Base-by-base conservation (phyloP, 2,329 filamentous ascomycete genomes). In the Phaeosphaeriaceae sp. region DNA sequence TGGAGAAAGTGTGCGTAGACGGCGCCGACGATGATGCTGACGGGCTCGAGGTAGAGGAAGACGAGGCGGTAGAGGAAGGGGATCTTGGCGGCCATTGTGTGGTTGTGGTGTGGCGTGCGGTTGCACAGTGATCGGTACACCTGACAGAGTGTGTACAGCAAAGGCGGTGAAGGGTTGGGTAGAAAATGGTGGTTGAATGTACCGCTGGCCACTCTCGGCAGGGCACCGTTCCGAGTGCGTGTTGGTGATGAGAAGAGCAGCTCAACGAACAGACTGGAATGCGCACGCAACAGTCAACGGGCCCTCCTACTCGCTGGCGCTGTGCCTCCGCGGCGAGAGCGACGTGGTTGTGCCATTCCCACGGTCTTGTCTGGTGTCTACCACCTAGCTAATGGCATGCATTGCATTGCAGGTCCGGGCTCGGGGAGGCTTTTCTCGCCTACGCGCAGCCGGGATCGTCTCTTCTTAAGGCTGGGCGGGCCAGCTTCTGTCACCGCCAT, bases 41-140 rank as follows among this genome's bases (percentile, higher is more conserved):
- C 54, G 20, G 86, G 86, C 76, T 94, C 91, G 69, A 93, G 80
- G 71, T 88, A 83, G 61, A 93, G 86, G 80, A 93, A 93, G 81
- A 93, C 92, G 72, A 89, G 67, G 57, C 85, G 84, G 80, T 93
- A 93, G 61, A 82, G 65, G 36, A 84, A 66, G 21, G 89, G 89
- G 40, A 91, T 83, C 54, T 80, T 80, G 54, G 73, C 61, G 48
- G 70, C 55, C 21, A 55, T 50, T 50, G 61, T 59, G 51, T 61
- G 58, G 49, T 51, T 42, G 52, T 58, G 57, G 57, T 44, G 54
- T 36, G 19, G 19, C 53, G 56, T 36, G 50, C 41, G n/a, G 41
- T 11, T 20, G 48, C 13, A 45, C 51, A n/a, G 10, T 51, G 48
- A 49, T 49, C 42, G 48, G 56, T 61, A 52, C 41, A 20, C 15